phyloP scores from a whole-genome alignment of 2,329 filamentous ascomycete genomes.

The Fusarium sp. region DNA sequence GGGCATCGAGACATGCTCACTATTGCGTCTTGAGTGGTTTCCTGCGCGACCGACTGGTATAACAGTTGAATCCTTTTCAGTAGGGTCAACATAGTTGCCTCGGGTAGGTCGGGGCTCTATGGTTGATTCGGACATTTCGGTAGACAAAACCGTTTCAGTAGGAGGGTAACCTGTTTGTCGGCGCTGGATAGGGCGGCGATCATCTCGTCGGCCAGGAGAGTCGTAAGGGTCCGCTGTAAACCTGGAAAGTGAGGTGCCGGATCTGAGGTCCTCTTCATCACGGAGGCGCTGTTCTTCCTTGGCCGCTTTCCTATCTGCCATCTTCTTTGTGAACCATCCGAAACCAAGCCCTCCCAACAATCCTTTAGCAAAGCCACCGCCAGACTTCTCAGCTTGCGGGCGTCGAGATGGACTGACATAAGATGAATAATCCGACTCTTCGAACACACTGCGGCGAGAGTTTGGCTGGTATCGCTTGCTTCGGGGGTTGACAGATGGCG shows the following conservation, averaged over 20 bases:
- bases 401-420: constrained; percentile 72
- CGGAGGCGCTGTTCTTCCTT: constrained; percentile 60
- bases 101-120: constrained; percentile 48
- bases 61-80: constrained; percentile 22
- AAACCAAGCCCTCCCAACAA: constrained; percentile 71
- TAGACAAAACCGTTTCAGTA: constrained; percentile 44
- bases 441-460: constrained; percentile 56
- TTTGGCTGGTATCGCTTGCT: constrained; percentile 59
- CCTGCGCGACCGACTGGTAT: constrained; percentile 40
- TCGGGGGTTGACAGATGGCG: constrained; percentile 58
- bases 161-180: constrained; percentile 47
- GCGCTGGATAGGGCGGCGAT: constrained; percentile 48
- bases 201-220: constrained; percentile 57
- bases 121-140: constrained; percentile 52
- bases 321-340: constrained; percentile 74
- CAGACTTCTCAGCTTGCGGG: constrained; percentile 57
- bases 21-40: constrained; percentile 56
- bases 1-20: constrained; percentile 61
- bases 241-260: constrained; percentile 69
- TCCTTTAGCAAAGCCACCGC: constrained; percentile 66
- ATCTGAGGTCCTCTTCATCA: constrained; percentile 65
- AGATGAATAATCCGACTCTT: constrained; percentile 69
- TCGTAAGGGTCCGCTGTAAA: constrained; percentile 76
- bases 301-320: constrained; percentile 65
- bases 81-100: constrained; percentile 43